These are phyloP conservation scores for Kitagawia praeruptora DNA, from an alignment of 129 eudicot species.

Conservation along the genomic window DNA sequence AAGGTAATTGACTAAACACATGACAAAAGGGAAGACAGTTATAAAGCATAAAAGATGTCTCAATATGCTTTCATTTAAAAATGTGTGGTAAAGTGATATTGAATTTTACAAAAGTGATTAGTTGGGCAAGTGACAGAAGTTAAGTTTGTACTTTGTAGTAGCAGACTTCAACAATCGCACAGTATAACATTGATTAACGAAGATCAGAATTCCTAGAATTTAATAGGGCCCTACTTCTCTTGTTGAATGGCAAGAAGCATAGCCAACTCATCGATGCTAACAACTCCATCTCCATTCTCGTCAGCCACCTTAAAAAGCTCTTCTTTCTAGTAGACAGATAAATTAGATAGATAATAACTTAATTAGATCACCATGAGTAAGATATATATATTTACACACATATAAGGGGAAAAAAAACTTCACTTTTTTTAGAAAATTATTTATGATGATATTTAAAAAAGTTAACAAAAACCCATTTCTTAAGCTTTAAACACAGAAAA, in stretches of 20 bases:
- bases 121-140: neutral
- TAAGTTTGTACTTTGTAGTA: neutral
- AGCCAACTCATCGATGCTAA: constrained; percentile 95
- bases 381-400: neutral
- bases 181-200: neutral
- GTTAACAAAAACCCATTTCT: neutral
- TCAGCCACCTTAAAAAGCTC: constrained; percentile 90
- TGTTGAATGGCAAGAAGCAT: constrained; percentile 74
- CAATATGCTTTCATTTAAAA: neutral
- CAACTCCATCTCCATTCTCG: constrained; percentile 80
- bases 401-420: neutral
- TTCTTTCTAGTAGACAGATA: constrained; percentile 51
- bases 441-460: neutral
- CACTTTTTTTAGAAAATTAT: too few species aligned
- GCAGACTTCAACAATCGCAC: neutral
- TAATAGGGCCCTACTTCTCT: constrained; percentile 61
- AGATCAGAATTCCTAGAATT: neutral
- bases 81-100: neutral
- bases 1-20: neutral
- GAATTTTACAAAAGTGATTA: neutral
- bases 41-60: neutral
- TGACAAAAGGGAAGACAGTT: neutral
- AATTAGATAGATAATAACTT: constrained; percentile 5
- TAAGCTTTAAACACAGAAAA: neutral
- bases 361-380: neutral